Percentiles rank a stretch among this genome's conserved stretches.
Conservation (phyloP, 2,329 filamentous ascomycete genomes). For the Penicillium sp. region DNA sequence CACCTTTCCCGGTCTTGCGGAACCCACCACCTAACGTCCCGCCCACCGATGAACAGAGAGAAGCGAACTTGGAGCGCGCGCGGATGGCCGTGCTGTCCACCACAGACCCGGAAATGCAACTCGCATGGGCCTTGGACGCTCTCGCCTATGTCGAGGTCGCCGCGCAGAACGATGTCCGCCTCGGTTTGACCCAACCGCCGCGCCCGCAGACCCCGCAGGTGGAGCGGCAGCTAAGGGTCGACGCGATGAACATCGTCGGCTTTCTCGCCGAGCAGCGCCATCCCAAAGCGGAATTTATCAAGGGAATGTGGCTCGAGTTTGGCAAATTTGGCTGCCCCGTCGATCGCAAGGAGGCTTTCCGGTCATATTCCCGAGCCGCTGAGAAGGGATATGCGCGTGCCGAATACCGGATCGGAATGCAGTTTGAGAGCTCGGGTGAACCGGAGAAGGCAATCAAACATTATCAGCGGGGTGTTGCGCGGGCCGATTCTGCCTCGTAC, state of each 20-base stretch:
- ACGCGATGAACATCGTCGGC: slow-evolving; percentile 82
- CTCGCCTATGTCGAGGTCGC: slow-evolving; percentile 80
- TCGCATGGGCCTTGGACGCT: slow-evolving; percentile 91
- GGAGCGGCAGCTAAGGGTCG: slow-evolving; percentile 77
- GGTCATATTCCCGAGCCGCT: slow-evolving; percentile 75
- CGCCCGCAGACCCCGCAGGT: slow-evolving; percentile 72
- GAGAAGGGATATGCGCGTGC: slow-evolving; percentile 78
- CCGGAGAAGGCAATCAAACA: slow-evolving; percentile 82
- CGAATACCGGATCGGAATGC: slow-evolving; percentile 96
- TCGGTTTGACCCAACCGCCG: slow-evolving; percentile 49
- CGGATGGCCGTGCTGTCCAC: slow-evolving; percentile 77
- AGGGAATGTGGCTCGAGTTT: slow-evolving; percentile 95
- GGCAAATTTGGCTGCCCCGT: slow-evolving; percentile 84
- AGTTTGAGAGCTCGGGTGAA: slow-evolving; percentile 91
- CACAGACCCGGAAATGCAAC: slow-evolving; percentile 90
- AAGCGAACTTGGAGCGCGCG: slow-evolving; percentile 76
- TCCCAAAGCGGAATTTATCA: slow-evolving; percentile 87
- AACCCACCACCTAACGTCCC: slow-evolving; percentile 77
- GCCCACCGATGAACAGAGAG: slow-evolving; percentile 86
- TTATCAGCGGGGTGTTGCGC: slow-evolving; percentile 70
- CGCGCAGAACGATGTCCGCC: slow-evolving; percentile 64
- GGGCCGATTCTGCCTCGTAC: slow-evolving; percentile 78
- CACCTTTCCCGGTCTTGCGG: slow-evolving; percentile 77
- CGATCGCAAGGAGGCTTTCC: slow-evolving; percentile 90
- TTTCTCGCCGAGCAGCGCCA: slow-evolving; percentile 88